Base-by-base conservation (phyloP, 495 filamentous ascomycete species). In the Talaromyces adpressus region DNA sequence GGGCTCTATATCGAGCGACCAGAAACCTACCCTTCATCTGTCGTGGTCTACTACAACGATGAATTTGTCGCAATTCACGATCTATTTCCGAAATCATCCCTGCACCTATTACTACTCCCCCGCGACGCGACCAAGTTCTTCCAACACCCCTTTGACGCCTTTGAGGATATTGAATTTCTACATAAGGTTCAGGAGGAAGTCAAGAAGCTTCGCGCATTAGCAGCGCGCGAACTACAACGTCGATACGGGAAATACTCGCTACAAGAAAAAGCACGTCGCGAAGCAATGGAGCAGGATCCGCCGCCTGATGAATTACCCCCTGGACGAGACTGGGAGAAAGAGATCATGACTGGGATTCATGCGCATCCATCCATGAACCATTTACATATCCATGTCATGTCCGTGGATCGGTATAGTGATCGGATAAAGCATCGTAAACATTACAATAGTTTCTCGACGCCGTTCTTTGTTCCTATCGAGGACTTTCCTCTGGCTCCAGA, bases 341-440 rank as follows among this genome's bases (percentile, higher is more conserved):
- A 94, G 27, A 81, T 97, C 61, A 81, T 85, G 49, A 82, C 86
- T 16, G 94, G 94, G 22, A 78, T 96, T 0, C 94, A 98, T 76
- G 89, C 90, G 2, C 81, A 85, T 62, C 94, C 94, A n/a, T 89
- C 85, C 20, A 96, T 98, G 94, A 87, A 85, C 61, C 91, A 97
- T 74, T 73, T 98, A 61, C 94, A 98, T 73, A 81, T 98, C 18
- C 94, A 98, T 74, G 85, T 98, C 39, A 71, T 98, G 32, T 87
- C 87, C 18, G 74, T 80, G 32, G 94, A 98, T 72, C 82, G 87
- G 71, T 76, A 83, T 61, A 90, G 87, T 52, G 82, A 87, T 34
- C 81, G 78, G 27, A 65, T 97, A 69, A 91, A 89, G 75, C 86
- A 92, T 69, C 77, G 84, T 61, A 95, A 92, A 70, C 94, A 98